Percentiles rank a stretch among this genome's conserved stretches.
phyloP scores from a whole-genome alignment of 805 yeast genomes.

The Brettanomyces sp. region DNA sequence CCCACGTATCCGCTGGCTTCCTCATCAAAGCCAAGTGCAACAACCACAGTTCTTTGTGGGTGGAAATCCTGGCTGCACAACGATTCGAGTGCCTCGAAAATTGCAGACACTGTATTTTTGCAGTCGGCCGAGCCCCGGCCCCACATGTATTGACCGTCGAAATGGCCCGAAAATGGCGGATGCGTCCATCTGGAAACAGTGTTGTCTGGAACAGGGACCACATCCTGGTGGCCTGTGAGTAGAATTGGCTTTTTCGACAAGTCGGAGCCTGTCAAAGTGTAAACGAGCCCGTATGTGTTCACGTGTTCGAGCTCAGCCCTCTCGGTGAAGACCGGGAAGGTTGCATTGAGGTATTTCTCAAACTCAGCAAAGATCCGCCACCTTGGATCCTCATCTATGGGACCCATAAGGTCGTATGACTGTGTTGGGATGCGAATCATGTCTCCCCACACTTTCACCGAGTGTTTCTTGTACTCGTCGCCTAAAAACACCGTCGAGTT shows the following conservation, averaged over 20 bases:
- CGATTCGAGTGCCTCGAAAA: slow-evolving; percentile 24
- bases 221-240: slow-evolving; percentile 43
- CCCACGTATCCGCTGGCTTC: slow-evolving; percentile 33
- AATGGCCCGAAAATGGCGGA: slow-evolving; percentile 26
- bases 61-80: slow-evolving; percentile 23
- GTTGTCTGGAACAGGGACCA: slow-evolving; percentile 37
- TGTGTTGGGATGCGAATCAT: slow-evolving; percentile 63
- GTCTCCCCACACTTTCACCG: slow-evolving; percentile 23
- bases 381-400: slow-evolving; percentile 33
- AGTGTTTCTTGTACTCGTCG: not conserved
- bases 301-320: slow-evolving; percentile 28
- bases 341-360: slow-evolving; percentile 28
- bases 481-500: not conserved
- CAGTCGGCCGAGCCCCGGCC: slow-evolving; percentile 36
- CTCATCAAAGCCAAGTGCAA: slow-evolving; percentile 45
- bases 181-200: slow-evolving; percentile 31
- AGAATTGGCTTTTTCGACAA: slow-evolving; percentile 32
- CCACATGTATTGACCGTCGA: slow-evolving; percentile 28
- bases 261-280: slow-evolving; percentile 34
- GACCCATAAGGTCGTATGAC: slow-evolving; percentile 41
- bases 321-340: slow-evolving; percentile 32
- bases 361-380: slow-evolving; percentile 24
- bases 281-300: slow-evolving; percentile 36
- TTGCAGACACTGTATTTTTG: slow-evolving; percentile 35
- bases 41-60: slow-evolving; percentile 34